Conservation (phyloP, 306 rosid genomes). For the Cicer arietinum region DNA sequence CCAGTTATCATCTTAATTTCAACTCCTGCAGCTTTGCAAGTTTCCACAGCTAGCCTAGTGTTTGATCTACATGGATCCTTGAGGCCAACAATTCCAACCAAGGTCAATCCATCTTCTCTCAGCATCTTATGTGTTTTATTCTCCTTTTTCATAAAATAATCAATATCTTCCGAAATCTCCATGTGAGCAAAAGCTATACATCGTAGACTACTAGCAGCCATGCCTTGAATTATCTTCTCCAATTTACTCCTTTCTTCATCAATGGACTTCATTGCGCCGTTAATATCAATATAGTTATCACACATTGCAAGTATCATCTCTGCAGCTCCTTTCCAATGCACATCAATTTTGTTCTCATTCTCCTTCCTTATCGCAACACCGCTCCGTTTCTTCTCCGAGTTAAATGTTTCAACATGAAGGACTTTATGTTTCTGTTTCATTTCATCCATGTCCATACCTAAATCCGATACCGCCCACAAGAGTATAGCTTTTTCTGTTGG, state of each 20-base stretch:
- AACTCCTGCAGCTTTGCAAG: conserved; percentile 78
- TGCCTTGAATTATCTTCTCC: conserved; percentile 70
- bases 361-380: conserved; percentile 66
- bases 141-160: conserved; percentile 36
- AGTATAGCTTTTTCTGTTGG: conserved; percentile 90
- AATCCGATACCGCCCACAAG: conserved; percentile 67
- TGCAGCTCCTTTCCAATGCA: conserved; percentile 95
- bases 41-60: conserved; percentile 61
- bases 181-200: conserved; percentile 80
- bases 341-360: conserved; percentile 54
- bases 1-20: conserved; percentile 85
- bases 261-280: conserved; percentile 56
- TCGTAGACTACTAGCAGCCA: conserved; percentile 89
- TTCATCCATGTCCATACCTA: conserved; percentile 72
- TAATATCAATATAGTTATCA: conserved; percentile 57
- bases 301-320: conserved; percentile 86
- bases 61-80: conserved; percentile 85
- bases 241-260: conserved; percentile 55
- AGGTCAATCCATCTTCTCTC: conserved; percentile 62
- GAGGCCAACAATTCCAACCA: conserved; percentile 81
- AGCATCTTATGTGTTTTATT: conserved; percentile 42
- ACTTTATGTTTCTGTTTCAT: conserved; percentile 55
- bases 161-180: conserved; percentile 55
- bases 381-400: conserved; percentile 85
- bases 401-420: conserved; percentile 82